Percentiles rank a stretch among this genome's conserved stretches.
Evolutionary conservation across 2,329 filamentous ascomycete genomes (phyloP).

Genomic region (Paraphaeosphaeria minitans): DNA sequence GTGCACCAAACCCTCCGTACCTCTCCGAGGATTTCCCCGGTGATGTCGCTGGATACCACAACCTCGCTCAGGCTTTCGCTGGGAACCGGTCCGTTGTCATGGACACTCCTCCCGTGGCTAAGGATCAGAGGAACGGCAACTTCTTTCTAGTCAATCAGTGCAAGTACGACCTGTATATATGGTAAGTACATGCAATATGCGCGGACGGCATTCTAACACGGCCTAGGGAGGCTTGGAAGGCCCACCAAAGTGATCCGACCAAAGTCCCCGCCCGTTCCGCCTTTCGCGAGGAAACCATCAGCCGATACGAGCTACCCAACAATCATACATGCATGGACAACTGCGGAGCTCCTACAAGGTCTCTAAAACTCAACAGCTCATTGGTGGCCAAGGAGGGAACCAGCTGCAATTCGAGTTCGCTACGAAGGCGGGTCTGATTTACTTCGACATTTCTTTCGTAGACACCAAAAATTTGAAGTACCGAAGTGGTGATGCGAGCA

Average conservation of each 20-base stretch:
- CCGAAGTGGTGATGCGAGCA: slow-evolving; percentile 7
- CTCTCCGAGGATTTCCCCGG: neutral
- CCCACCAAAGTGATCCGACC: neutral
- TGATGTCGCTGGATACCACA: neutral
- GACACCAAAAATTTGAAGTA: slow-evolving; percentile 10
- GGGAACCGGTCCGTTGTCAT: neutral
- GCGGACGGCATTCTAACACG: neutral
- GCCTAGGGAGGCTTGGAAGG: neutral
- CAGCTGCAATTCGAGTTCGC: slow-evolving; percentile 18
- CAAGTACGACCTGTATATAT: slow-evolving; percentile 17
- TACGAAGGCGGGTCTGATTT: slow-evolving; percentile 3
- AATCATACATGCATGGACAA: slow-evolving; percentile 1
- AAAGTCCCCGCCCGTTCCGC: neutral
- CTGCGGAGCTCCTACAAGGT: slow-evolving; percentile 20
- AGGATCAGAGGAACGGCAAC: slow-evolving; percentile 8
- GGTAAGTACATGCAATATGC: slow-evolving; percentile 4
- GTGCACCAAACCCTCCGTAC: neutral
- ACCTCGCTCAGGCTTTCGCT: neutral
- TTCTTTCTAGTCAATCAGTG: slow-evolving; percentile 15
- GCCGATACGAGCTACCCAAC: neutral
- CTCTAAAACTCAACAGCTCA: slow-evolving; percentile 6
- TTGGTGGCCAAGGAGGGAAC: slow-evolving; percentile 7
- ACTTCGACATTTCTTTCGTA: slow-evolving; percentile 21
- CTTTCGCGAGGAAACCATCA: neutral
- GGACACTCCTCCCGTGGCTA: neutral